phyloP scores from a whole-genome alignment of 139 green algal genomes.

The Bryopsis sp. region DNA sequence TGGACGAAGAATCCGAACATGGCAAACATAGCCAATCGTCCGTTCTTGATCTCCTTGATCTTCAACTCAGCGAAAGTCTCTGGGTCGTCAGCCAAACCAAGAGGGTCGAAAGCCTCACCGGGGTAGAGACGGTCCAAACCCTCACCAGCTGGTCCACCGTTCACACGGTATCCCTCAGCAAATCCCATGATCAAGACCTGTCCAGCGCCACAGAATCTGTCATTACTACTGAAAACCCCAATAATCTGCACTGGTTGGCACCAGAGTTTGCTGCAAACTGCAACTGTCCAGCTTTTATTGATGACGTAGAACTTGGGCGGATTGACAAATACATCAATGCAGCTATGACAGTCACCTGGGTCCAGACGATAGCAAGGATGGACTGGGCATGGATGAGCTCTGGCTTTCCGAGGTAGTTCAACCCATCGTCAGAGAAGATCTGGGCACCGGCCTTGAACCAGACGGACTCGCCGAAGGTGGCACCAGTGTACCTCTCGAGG shows the following conservation, averaged over 20 bases:
- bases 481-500: constrained; percentile 22
- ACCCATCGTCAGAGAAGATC: constrained; percentile 69
- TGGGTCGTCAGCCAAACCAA: constrained; percentile 49
- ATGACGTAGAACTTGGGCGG: background rate
- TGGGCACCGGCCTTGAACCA: constrained; percentile 72
- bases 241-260: too few relatives aligned
- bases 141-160: constrained; percentile 48
- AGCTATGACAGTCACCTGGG: constrained; percentile 35
- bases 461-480: constrained; percentile 34
- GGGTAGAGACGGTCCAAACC: constrained; percentile 43
- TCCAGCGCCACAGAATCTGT: background rate
- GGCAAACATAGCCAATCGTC: constrained; percentile 71
- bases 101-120: constrained; percentile 47
- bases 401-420: constrained; percentile 77
- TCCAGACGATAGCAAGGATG: constrained; percentile 58
- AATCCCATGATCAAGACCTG: constrained; percentile 69
- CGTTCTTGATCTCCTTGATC: constrained; percentile 93
- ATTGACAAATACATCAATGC: background rate
- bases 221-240: too few relatives aligned
- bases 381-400: constrained; percentile 71
- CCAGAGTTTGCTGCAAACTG: too few relatives aligned
- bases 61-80: constrained; percentile 76
- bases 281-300: too few relatives aligned
- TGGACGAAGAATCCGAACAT: constrained; percentile 46
- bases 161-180: constrained; percentile 61